Evolutionary conservation across 2,329 filamentous ascomycete genomes (phyloP).

Genomic region (Aspergillus phoenicis): DNA sequence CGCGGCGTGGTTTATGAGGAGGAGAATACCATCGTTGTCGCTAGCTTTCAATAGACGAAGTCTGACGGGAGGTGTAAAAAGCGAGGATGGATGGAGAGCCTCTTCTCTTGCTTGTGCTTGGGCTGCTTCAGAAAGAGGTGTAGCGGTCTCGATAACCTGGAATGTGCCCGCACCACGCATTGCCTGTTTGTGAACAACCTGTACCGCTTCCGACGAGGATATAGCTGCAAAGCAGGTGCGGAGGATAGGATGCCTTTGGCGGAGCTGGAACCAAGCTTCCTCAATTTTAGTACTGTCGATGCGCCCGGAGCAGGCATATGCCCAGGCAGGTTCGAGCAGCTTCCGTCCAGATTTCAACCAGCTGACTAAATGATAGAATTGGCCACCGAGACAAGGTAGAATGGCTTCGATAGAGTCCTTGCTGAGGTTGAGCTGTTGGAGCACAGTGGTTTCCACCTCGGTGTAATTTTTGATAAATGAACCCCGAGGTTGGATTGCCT

Average conservation of each 20-base stretch:
- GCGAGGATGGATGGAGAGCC: constrained; percentile 29
- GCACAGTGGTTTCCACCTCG: constrained; percentile 14
- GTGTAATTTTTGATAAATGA: constrained; percentile 19
- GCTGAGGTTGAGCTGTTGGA: constrained; percentile 18
- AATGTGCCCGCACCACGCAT: constrained; percentile 23
- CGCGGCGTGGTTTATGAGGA: constrained; percentile 39
- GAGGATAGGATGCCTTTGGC: constrained; percentile 35
- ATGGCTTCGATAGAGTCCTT: constrained; percentile 30
- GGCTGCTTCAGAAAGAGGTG: constrained; percentile 18
- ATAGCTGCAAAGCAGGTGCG: constrained; percentile 37
- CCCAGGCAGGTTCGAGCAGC: constrained; percentile 36
- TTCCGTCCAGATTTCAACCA: constrained; percentile 38
- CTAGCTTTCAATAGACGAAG: constrained; percentile 31
- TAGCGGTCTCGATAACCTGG: constrained; percentile 22
- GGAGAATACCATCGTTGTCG: constrained; percentile 32
- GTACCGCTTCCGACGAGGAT: constrained; percentile 28
- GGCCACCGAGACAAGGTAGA: constrained; percentile 37
- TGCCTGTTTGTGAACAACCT: constrained; percentile 34
- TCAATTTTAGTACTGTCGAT: constrained; percentile 30
- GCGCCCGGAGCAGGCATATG: constrained; percentile 27
- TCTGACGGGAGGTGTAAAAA: constrained; percentile 35
- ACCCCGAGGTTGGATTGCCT: constrained; percentile 2
- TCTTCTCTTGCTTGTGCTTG: constrained; percentile 27
- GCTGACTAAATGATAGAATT: constrained; percentile 35
- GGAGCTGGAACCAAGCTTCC: constrained; percentile 33